Evolutionary conservation across 2,329 filamentous ascomycete species (phyloP).

Genomic region (Ophiocordyceps australis): DNA sequence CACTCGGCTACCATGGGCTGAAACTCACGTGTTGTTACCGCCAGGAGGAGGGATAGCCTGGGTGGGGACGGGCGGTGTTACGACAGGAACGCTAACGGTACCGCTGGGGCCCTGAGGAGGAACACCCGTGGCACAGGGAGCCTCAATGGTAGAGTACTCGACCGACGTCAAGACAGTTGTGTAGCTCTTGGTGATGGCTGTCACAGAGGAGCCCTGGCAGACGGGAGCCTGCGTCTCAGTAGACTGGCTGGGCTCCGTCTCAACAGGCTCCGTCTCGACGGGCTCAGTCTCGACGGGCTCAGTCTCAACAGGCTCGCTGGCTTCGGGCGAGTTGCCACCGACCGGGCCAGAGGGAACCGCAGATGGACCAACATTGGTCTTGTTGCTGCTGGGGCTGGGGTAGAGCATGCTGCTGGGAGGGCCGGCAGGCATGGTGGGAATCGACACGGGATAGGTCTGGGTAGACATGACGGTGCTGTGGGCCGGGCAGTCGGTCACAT

Average conservation of each 20-base stretch:
- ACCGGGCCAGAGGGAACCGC: no score
- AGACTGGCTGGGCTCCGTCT: not conserved
- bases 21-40: conserved; percentile 11
- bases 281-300: no score
- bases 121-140: conserved; percentile 20
- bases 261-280: no score
- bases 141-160: conserved; percentile 29
- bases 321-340: conserved; percentile 1
- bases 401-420: conserved; percentile 1
- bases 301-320: conserved; percentile 1
- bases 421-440: conserved; percentile 18
- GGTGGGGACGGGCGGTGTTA: conserved; percentile 17
- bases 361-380: conserved; percentile 1
- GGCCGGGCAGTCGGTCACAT: conserved; percentile 43
- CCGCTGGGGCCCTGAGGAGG: conserved; percentile 3
- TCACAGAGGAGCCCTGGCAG: conserved; percentile 21
- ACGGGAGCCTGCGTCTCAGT: conserved; percentile 1
- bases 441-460: conserved; percentile 18
- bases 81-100: conserved; percentile 16
- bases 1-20: not conserved
- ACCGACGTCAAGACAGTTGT: conserved; percentile 36
- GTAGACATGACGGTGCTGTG: conserved; percentile 17
- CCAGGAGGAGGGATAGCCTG: conserved; percentile 18
- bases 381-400: conserved; percentile 4
- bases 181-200: conserved; percentile 34